Conservation (phyloP, 2,329 filamentous ascomycete genomes). For the Aureobasidium sp. region DNA sequence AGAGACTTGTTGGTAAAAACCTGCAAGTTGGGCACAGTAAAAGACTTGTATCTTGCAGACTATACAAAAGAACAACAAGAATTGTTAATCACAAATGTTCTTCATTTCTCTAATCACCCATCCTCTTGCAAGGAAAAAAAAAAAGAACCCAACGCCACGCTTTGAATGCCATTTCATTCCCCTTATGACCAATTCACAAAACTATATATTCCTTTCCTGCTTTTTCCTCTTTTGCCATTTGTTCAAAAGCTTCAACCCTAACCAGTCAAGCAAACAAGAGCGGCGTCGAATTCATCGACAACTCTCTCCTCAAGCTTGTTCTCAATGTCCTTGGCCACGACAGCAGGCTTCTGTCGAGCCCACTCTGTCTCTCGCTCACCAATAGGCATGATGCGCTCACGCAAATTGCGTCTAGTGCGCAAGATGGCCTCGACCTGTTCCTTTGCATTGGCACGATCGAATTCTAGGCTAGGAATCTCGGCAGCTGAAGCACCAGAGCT, state of each 20-base stretch:
- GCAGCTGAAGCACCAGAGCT: conserved; percentile 48
- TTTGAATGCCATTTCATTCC: background rate
- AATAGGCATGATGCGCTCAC: conserved; percentile 64
- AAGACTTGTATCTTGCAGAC: too few species aligned
- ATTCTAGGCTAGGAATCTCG: conserved; percentile 64
- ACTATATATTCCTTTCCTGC: background rate
- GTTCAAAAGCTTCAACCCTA: background rate
- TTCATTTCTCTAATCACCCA: background rate
- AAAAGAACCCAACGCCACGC: background rate
- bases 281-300: conserved; percentile 54
- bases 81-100: background rate
- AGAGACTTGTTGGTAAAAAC: too few species aligned
- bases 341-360: conserved; percentile 32
- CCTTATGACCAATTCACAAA: background rate
- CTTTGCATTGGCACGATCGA: conserved; percentile 62
- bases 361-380: conserved; percentile 64
- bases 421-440: conserved; percentile 79
- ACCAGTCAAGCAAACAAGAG: conserved; percentile 9
- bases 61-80: background rate
- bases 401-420: conserved; percentile 54
- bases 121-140: background rate
- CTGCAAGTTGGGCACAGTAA: too few species aligned
- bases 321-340: conserved; percentile 36
- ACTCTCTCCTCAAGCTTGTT: conserved; percentile 70
- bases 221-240: background rate